These are phyloP conservation scores for Populus deltoides DNA, from an alignment of 345 rosid genomes.

Conservation along the genomic window DNA sequence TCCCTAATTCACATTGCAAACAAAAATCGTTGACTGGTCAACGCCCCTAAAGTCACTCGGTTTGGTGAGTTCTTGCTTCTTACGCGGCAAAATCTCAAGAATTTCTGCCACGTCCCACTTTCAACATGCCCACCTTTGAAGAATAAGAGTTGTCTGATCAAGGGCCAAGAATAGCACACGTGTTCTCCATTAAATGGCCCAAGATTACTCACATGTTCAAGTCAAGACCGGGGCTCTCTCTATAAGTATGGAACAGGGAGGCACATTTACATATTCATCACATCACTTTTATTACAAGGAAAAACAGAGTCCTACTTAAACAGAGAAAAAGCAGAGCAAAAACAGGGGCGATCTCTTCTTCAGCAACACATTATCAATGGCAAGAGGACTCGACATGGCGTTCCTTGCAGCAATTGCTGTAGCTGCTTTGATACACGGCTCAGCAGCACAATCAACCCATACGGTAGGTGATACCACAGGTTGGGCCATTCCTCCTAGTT, in stretches of 20 bases:
- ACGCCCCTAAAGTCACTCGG: conserved; percentile 5
- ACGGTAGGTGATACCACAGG: conserved; percentile 38
- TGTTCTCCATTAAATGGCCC: conserved; percentile 14
- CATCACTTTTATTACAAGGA: background rate
- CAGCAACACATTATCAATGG: conserved; percentile 36
- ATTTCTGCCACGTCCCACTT: conserved; percentile 8
- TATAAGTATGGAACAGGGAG: conserved; percentile 13
- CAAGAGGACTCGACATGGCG: conserved; percentile 3
- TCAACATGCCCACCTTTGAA: conserved; percentile 7
- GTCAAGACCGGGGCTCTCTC: background rate
- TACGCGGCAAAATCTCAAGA: conserved; percentile 20
- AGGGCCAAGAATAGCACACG: conserved; percentile 1
- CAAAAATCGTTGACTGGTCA: conserved; percentile 1
- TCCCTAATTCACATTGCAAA: background rate
- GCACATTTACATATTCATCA: background rate
- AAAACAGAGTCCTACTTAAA: background rate
- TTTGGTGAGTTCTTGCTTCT: conserved; percentile 18
- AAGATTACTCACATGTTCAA: background rate
- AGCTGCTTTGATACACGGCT: conserved; percentile 22
- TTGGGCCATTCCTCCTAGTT: conserved; percentile 38
- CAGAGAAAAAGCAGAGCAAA: conserved; percentile 9
- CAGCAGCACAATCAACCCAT: conserved; percentile 30
- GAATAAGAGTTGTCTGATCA: conserved; percentile 1
- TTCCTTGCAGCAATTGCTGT: conserved; percentile 23
- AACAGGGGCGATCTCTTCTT: conserved; percentile 37